Evolutionary conservation across 441 rosid species (phyloP).

Genomic region (Populus hybrid): DNA sequence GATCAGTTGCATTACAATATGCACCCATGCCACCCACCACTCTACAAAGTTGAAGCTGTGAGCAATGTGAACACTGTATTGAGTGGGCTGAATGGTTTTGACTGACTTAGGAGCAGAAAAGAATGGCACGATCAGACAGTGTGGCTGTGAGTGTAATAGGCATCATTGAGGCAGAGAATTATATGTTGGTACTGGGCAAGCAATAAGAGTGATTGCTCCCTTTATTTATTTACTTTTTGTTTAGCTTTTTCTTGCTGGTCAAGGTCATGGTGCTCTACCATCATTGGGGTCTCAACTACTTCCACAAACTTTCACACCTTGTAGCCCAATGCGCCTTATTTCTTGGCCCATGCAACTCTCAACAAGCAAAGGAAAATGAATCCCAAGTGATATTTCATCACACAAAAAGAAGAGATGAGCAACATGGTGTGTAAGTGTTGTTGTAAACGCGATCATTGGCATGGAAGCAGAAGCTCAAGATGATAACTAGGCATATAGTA

Average conservation of each 20-base stretch:
- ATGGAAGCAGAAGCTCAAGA: not conserved
- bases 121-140: slow-evolving; percentile 8
- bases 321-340: slow-evolving; percentile 7
- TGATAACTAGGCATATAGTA: not conserved
- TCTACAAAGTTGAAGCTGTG: slow-evolving; percentile 1
- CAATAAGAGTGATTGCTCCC: slow-evolving; percentile 10
- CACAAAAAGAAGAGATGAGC: not conserved
- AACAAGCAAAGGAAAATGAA: not conserved
- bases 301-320: slow-evolving; percentile 18
- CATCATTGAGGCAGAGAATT: slow-evolving; percentile 35
- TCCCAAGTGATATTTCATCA: not conserved
- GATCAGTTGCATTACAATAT: not conserved
- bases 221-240: slow-evolving; percentile 9
- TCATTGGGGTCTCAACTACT: slow-evolving; percentile 38
- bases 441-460: not conserved
- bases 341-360: not conserved
- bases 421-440: not conserved
- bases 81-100: not conserved
- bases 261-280: slow-evolving; percentile 30
- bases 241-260: slow-evolving; percentile 17
- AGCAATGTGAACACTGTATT: not conserved
- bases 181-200: slow-evolving; percentile 21
- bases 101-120: slow-evolving; percentile 7
- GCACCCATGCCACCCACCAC: not conserved
- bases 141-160: slow-evolving; percentile 19